These are phyloP conservation scores for Sophora flavescens DNA, from an alignment of 306 rosid genomes.

Conservation along the genomic window DNA sequence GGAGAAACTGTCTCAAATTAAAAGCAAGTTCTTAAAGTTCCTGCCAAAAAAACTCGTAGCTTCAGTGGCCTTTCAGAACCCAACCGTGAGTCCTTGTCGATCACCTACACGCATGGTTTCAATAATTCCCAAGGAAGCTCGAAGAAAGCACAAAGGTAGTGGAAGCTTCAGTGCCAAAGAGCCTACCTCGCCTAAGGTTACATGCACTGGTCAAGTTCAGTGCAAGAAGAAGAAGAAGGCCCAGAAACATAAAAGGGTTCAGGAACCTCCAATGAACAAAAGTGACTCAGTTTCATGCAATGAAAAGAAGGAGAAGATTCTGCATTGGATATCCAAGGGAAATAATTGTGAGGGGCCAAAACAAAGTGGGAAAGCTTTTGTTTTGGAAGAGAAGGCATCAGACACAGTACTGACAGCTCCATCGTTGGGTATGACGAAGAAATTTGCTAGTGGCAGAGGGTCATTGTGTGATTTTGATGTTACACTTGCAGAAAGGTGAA, in stretches of 20 bases:
- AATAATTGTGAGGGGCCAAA: conserved; percentile 10
- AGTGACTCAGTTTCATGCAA: conserved; percentile 16
- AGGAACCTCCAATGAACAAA: background rate
- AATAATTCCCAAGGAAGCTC: conserved; percentile 61
- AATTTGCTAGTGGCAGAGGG: conserved; percentile 56
- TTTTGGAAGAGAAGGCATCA: conserved; percentile 1
- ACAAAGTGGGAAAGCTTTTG: conserved; percentile 26
- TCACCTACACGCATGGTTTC: conserved; percentile 43
- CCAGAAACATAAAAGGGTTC: conserved; percentile 6
- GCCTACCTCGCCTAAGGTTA: conserved; percentile 68
- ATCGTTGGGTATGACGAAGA: conserved; percentile 50
- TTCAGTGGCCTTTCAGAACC: conserved; percentile 47
- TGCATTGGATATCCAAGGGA: conserved; percentile 43
- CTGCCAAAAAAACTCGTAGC: conserved; percentile 50
- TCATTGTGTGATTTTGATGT: conserved; percentile 46
- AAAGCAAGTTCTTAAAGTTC: conserved; percentile 48
- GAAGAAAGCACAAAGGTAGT: conserved; percentile 51
- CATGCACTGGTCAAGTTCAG: conserved; percentile 71
- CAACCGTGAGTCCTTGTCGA: conserved; percentile 53
- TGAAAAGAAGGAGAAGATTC: conserved; percentile 42
- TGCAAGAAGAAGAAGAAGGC: conserved; percentile 44
- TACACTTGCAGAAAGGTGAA: conserved; percentile 38
- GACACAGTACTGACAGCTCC: conserved; percentile 10
- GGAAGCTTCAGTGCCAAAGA: conserved; percentile 51
- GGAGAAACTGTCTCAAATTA: conserved; percentile 52